These are phyloP conservation scores for Boletus eberwhitei DNA, from an alignment of 768 basidiomycete genomes.

Conservation along the genomic window DNA sequence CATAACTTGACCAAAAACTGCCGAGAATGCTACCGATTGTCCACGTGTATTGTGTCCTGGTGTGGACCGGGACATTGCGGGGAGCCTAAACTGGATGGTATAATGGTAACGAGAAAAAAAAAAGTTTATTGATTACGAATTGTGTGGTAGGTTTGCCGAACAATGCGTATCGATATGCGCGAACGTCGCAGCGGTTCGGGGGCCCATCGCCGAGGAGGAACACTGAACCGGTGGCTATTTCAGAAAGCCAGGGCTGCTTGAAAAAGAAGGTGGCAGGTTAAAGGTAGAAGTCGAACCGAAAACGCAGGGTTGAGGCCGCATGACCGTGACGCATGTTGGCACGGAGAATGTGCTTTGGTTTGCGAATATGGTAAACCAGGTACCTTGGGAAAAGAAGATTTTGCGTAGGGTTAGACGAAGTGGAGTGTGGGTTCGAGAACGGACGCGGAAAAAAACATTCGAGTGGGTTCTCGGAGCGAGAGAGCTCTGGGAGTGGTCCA, in stretches of 20 bases:
- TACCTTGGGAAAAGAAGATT: background rate
- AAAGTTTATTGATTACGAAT: background rate
- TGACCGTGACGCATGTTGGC: slow-evolving; percentile 6
- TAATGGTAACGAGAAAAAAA: background rate
- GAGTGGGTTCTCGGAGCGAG: background rate
- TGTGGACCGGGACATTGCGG: slow-evolving; percentile 2
- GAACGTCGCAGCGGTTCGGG: background rate
- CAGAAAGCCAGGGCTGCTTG: background rate
- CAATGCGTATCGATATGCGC: too few species aligned
- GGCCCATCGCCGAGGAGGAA: background rate
- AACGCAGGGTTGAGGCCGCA: background rate
- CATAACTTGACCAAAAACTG: background rate
- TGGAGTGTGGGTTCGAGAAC: background rate
- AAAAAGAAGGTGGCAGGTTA: slow-evolving; percentile 4
- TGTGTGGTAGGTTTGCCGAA: too few species aligned
- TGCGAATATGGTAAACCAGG: background rate
- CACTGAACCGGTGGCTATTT: background rate
- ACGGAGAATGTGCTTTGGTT: background rate
- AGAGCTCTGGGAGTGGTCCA: background rate
- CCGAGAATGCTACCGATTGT: slow-evolving; percentile 18
- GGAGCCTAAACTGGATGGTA: background rate
- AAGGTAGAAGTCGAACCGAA: background rate
- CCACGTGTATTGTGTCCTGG: slow-evolving; percentile 1
- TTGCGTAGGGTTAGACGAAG: background rate
- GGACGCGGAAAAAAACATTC: background rate